These are phyloP conservation scores for Apodospora peruviana DNA, from an alignment of 495 filamentous ascomycete species.

Conservation along the genomic window DNA sequence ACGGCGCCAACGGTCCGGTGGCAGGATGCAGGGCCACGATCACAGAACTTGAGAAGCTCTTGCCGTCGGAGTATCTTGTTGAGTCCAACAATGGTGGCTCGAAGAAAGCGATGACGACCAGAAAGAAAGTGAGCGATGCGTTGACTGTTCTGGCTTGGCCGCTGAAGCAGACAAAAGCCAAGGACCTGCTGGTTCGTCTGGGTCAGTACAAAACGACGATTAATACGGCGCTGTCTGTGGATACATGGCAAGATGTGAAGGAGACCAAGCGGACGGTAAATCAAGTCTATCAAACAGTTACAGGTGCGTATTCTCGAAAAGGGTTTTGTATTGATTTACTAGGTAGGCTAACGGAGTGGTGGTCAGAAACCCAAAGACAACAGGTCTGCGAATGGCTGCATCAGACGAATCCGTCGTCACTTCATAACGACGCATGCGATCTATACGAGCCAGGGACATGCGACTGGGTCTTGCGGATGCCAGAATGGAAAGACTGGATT, in stretches of 20 bases:
- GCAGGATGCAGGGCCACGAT: not conserved
- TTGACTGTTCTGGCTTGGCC: constrained; percentile 9
- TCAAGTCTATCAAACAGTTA: not conserved
- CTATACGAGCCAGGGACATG: constrained; percentile 14
- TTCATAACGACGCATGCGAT: constrained; percentile 12
- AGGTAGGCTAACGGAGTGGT: no score
- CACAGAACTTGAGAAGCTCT: not conserved
- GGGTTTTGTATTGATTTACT: no score
- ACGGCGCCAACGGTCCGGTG: not conserved
- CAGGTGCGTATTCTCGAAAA: no score
- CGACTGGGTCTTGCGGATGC: constrained; percentile 15
- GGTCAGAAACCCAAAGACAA: not conserved
- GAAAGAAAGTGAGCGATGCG: not conserved
- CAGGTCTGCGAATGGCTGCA: constrained; percentile 5
- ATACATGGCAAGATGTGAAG: no score
- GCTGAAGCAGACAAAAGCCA: constrained; percentile 5
- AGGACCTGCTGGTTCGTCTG: constrained; percentile 8
- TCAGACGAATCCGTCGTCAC: constrained; percentile 5
- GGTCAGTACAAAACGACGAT: constrained; percentile 12
- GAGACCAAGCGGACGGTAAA: not conserved
- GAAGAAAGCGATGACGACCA: not conserved
- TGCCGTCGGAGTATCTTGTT: not conserved
- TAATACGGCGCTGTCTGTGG: constrained; percentile 1
- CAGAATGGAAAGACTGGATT: constrained; percentile 20
- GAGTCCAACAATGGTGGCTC: not conserved